A percentile compares a stretch with the other conserved stretches of the same genome.
Conservation (phyloP, 345 rosid genomes). For the Gossypium stocksii region DNA sequence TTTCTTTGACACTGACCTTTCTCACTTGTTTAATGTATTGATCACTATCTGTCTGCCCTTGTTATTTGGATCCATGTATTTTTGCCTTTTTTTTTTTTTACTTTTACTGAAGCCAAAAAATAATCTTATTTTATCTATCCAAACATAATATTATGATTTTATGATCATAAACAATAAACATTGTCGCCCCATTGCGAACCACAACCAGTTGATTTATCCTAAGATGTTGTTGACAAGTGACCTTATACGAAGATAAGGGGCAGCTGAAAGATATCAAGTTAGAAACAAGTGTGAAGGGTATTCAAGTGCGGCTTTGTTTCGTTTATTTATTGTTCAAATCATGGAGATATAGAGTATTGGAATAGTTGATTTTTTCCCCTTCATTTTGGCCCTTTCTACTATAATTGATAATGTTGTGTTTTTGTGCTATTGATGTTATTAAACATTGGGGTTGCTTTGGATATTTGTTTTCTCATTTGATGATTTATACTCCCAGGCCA, state of each 20-base stretch:
- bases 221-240: neutral
- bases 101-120: neutral
- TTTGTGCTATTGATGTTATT: neutral
- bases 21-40: neutral
- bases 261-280: neutral
- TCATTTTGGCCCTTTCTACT: neutral
- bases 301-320: neutral
- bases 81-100: neutral
- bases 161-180: neutral
- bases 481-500: constrained; percentile 31
- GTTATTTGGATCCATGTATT: neutral
- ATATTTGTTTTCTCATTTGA: constrained; percentile 9
- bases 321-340: neutral
- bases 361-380: neutral
- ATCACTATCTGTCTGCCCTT: neutral
- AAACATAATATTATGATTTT: neutral
- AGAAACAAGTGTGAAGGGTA: neutral
- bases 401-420: neutral
- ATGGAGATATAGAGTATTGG: too few relatives aligned
- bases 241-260: neutral
- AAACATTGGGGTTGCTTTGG: neutral
- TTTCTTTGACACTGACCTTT: neutral
- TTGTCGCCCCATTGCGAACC: too few relatives aligned
- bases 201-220: neutral
- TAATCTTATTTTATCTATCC: neutral